Conservation (phyloP, 2,329 filamentous ascomycete species). For the Xylaria multiplex region DNA sequence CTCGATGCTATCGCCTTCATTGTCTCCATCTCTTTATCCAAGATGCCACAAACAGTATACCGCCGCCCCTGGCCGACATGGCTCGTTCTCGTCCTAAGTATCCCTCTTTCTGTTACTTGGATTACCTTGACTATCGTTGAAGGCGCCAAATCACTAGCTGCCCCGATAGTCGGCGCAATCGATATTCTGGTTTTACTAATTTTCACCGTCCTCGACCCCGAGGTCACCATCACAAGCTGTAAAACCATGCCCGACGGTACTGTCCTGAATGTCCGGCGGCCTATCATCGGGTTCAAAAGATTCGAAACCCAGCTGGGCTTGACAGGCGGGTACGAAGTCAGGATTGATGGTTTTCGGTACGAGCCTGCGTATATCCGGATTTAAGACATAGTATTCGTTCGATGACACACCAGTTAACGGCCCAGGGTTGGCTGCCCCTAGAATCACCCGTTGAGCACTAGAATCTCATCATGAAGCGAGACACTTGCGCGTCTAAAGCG, state of each 20-base stretch:
- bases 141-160: not conserved
- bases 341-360: slow-evolving; percentile 33
- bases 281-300: slow-evolving; percentile 28
- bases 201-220: slow-evolving; percentile 28
- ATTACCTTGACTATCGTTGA: slow-evolving; percentile 2
- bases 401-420: not conserved
- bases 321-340: slow-evolving; percentile 34
- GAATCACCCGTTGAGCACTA: too few relatives aligned
- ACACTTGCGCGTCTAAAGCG: too few relatives aligned
- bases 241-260: slow-evolving; percentile 26
- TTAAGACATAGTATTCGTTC: not conserved
- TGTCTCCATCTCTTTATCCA: not conserved
- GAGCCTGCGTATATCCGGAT: slow-evolving; percentile 31
- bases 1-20: too few relatives aligned
- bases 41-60: slow-evolving; percentile 34
- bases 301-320: slow-evolving; percentile 24
- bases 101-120: slow-evolving; percentile 22
- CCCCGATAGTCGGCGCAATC: not conserved
- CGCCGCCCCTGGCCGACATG: slow-evolving; percentile 28
- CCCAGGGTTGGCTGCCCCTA: too few relatives aligned
- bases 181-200: not conserved
- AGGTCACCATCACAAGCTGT: slow-evolving; percentile 21
- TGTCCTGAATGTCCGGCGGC: slow-evolving; percentile 21
- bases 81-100: slow-evolving; percentile 4
- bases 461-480: too few relatives aligned